phyloP scores from a whole-genome alignment of 2,329 filamentous ascomycete species.

The Myriosclerotinia curreyana region DNA sequence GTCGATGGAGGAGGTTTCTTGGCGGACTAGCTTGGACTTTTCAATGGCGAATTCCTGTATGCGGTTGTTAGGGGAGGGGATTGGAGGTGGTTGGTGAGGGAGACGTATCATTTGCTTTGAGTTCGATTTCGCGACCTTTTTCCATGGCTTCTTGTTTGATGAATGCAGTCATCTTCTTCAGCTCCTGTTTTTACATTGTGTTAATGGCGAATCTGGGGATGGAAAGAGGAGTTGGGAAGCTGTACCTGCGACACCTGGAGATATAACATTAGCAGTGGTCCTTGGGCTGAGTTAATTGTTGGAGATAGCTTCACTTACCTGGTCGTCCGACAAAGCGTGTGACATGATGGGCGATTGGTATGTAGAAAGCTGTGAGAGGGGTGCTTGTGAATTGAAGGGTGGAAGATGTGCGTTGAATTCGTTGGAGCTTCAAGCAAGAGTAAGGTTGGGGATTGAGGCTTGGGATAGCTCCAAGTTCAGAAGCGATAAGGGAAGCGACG shows the following conservation, averaged over 20 bases:
- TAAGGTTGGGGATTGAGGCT: slow-evolving; percentile 21
- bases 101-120: slow-evolving; percentile 81
- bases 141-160: slow-evolving; percentile 98
- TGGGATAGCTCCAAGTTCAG: slow-evolving; percentile 20
- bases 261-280: slow-evolving; percentile 27
- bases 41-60: slow-evolving; percentile 86
- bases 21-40: slow-evolving; percentile 96
- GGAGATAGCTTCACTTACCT: slow-evolving; percentile 55
- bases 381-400: slow-evolving; percentile 19
- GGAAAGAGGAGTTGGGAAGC: neutral
- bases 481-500: slow-evolving; percentile 33
- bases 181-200: slow-evolving; percentile 52
- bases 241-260: slow-evolving; percentile 71
- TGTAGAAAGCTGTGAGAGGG: slow-evolving; percentile 21
- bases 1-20: slow-evolving; percentile 93
- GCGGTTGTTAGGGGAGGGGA: slow-evolving; percentile 15
- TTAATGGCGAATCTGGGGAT: neutral
- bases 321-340: slow-evolving; percentile 95
- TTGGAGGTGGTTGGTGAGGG: neutral
- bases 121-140: slow-evolving; percentile 94
- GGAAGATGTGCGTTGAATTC: slow-evolving; percentile 24
- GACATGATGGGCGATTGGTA: slow-evolving; percentile 66
- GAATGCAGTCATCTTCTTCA: slow-evolving; percentile 99
- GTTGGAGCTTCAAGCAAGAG: slow-evolving; percentile 25
- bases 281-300: slow-evolving; percentile 5